Conservation (phyloP, 768 basidiomycete genomes). For the Collybiopsis luxurians region DNA sequence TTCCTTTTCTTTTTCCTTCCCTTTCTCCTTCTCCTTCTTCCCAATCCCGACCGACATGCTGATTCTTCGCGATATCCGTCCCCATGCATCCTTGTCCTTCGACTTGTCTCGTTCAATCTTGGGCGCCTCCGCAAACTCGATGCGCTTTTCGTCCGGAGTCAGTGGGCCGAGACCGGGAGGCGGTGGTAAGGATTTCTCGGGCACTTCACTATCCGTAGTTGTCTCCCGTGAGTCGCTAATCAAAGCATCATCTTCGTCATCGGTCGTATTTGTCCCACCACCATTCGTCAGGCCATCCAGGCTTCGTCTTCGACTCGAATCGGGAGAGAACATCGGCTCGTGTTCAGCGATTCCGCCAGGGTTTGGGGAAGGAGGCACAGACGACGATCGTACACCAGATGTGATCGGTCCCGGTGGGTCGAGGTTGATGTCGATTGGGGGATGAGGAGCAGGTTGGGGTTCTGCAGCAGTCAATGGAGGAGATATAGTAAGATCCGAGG, state of each 20-base stretch:
- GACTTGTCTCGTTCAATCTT: constrained; percentile 29
- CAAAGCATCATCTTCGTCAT: constrained; percentile 1
- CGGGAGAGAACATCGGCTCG: constrained; percentile 33
- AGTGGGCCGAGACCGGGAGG: constrained; percentile 5
- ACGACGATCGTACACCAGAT: constrained; percentile 41
- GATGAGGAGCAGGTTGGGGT: constrained; percentile 6
- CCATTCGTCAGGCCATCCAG: constrained; percentile 30
- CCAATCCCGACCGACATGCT: constrained; percentile 54
- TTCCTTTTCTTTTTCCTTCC: constrained; percentile 35
- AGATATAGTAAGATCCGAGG: neutral
- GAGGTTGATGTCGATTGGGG: neutral
- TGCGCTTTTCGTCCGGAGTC: constrained; percentile 30
- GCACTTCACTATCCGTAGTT: neutral
- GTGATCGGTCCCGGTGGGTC: neutral
- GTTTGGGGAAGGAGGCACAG: constrained; percentile 48
- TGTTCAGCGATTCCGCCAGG: constrained; percentile 26
- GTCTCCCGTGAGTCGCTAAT: neutral
- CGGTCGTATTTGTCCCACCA: constrained; percentile 11
- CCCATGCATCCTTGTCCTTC: constrained; percentile 53
- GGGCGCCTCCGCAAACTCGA: constrained; percentile 32
- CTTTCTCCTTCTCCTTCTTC: constrained; percentile 29
- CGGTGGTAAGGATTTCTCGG: neutral
- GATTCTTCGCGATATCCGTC: constrained; percentile 62
- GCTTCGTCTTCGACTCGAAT: constrained; percentile 42
- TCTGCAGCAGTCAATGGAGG: neutral